A percentile compares a stretch with the other conserved stretches of the same genome.
Conservation (phyloP, 306 rosid species). For the Hippophae gyantsensis region DNA sequence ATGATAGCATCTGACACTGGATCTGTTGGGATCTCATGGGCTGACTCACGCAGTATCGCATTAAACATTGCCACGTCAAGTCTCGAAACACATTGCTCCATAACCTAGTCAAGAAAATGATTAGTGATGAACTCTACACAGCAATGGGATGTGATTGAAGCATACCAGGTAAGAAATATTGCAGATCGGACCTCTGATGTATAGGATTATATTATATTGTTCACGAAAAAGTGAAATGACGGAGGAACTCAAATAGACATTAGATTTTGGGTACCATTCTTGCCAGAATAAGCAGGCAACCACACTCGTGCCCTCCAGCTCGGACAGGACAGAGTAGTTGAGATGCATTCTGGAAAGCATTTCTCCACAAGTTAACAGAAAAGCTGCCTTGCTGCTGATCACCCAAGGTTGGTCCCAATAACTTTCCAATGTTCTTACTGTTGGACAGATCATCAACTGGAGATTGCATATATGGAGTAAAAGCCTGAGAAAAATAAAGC, state of each 20-base stretch:
- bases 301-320: slow-evolving; percentile 95
- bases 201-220: background rate
- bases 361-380: slow-evolving; percentile 72
- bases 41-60: slow-evolving; percentile 94
- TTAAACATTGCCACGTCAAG: slow-evolving; percentile 94
- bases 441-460: slow-evolving; percentile 28
- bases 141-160: slow-evolving; percentile 9
- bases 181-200: background rate
- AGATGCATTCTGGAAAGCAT: slow-evolving; percentile 81
- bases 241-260: background rate
- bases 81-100: slow-evolving; percentile 80
- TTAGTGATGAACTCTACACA: slow-evolving; percentile 17
- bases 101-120: slow-evolving; percentile 50
- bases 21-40: slow-evolving; percentile 88
- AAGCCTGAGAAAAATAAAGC: slow-evolving; percentile 48
- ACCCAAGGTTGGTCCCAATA: slow-evolving; percentile 75
- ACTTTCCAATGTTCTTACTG: slow-evolving; percentile 37
- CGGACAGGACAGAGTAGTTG: slow-evolving; percentile 91
- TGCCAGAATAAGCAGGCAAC: slow-evolving; percentile 79
- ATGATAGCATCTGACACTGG: slow-evolving; percentile 91
- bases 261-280: slow-evolving; percentile 51
- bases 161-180: slow-evolving; percentile 5
- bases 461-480: slow-evolving; percentile 90
- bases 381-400: slow-evolving; percentile 84
- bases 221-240: background rate